Evolutionary conservation across 2,329 filamentous ascomycete species (phyloP).

Genomic region (Talaromyces sp.): DNA sequence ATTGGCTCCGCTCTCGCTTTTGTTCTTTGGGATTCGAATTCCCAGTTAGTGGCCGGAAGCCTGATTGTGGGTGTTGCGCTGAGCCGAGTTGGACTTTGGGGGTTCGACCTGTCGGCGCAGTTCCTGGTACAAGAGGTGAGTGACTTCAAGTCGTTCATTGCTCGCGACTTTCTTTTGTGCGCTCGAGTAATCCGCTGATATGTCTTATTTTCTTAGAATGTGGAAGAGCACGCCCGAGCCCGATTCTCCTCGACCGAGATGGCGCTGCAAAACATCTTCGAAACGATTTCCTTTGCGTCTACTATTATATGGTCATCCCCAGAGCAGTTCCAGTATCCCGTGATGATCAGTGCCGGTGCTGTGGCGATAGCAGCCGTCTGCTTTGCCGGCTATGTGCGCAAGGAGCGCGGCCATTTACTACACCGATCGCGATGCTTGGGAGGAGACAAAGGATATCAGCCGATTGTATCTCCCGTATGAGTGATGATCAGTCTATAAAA

Average conservation of each 20-base stretch:
- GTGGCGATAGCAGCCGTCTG: constrained; percentile 32
- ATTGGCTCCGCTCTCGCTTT: constrained; percentile 51
- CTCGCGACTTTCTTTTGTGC: too few species aligned
- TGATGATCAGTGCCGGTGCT: constrained; percentile 57
- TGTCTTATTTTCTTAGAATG: constrained; percentile 50
- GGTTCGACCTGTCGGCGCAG: constrained; percentile 64
- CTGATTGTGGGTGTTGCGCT: constrained; percentile 57
- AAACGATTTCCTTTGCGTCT: constrained; percentile 66
- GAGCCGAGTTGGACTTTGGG: constrained; percentile 64
- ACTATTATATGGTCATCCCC: constrained; percentile 68
- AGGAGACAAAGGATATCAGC: constrained; percentile 17
- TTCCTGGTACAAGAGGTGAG: constrained; percentile 63
- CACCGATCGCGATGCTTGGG: constrained; percentile 42
- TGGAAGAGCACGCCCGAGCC: constrained; percentile 61
- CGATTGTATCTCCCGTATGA: neutral
- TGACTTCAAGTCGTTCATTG: too few species aligned
- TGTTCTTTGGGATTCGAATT: constrained; percentile 34
- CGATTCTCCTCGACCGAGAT: constrained; percentile 70
- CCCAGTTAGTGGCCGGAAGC: constrained; percentile 46
- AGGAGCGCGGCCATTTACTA: constrained; percentile 62
- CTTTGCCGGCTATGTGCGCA: constrained; percentile 61
- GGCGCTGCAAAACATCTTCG: constrained; percentile 69
- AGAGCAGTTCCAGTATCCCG: constrained; percentile 66
- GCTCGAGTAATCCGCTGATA: neutral
- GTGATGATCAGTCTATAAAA: too few species aligned